Evolutionary conservation across 768 basidiomycete genomes (phyloP), one percentile per base, ranked within the genome.

Genomic region (Suillus plorans): DNA sequence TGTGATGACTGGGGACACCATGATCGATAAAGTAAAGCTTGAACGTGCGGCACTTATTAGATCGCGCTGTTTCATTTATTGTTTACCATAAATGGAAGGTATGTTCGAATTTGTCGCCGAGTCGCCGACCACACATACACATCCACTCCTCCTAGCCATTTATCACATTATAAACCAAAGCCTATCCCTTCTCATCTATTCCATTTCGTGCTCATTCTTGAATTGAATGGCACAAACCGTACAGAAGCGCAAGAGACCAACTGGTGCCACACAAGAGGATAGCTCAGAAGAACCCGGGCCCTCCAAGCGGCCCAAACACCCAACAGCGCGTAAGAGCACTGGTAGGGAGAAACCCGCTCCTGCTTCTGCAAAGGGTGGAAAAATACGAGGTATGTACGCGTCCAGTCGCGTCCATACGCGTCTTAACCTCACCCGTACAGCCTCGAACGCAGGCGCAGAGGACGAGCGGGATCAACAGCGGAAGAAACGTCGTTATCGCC

Each of bases 301-400:
- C 68, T 69, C 72, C 5, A 89, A 88, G 75, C 84, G 82, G 70
- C 60, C 77, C 25, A 86, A 80, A 67, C 77, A 75, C 16, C 78
- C 80, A 56, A 94, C 93, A 1, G 94, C 95, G 13, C 85, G 95
- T 67, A 95, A 95, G 78, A 91, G 87, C 76, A 93, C 93, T 0
- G 93, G 92, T 62, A 89, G 91, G 20, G 79, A 78, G 53, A 77
- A 85, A 45, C 87, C 88, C 47, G 34, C 58, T 49, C 69, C 64
- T 20, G 63, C 52, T 36, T 31, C 50, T 34, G 67, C 69, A 63
- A 69, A 72, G 63, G 63, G 34, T 55, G 36, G 63, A 65, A 74
- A 69, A 62, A 72, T 13, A 28, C 64, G 63, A 69, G 73, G 66
- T 78, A 76, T 59, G 76, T 60, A 41, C 65, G 60, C 59, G 65